phyloP scores from a whole-genome alignment of 257 asterid genomes.

The Mentha longifolia region DNA sequence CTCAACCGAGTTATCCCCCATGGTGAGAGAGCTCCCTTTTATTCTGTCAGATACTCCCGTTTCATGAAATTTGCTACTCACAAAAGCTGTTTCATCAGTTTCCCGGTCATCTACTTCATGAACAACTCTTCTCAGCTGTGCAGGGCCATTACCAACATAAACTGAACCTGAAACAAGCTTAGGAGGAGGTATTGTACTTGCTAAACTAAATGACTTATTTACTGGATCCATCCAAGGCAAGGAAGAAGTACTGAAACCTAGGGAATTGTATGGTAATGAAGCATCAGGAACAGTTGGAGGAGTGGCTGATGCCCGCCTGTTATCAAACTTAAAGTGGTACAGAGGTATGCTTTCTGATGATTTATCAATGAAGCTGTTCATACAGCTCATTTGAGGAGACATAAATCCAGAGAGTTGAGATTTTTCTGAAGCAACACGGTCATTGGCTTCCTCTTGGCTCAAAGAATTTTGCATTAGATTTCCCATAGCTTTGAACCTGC shows the following conservation, averaged over 20 bases:
- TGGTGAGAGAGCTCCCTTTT: constrained; percentile 57
- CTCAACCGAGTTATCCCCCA: constrained; percentile 64
- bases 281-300: constrained; percentile 64
- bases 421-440: constrained; percentile 75
- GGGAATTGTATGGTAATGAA: constrained; percentile 61
- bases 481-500: constrained; percentile 62
- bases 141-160: constrained; percentile 73
- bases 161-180: constrained; percentile 82
- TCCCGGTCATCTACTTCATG: constrained; percentile 96
- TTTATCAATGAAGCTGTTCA: constrained; percentile 89
- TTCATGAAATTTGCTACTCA: constrained; percentile 67
- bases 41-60: constrained; percentile 58
- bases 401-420: constrained; percentile 90
- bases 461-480: constrained; percentile 53
- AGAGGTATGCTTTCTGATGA: constrained; percentile 92
- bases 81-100: constrained; percentile 65
- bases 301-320: constrained; percentile 51
- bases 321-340: constrained; percentile 87
- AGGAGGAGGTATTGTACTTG: constrained; percentile 79
- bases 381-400: constrained; percentile 92
- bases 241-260: constrained; percentile 87
- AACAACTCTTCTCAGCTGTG: constrained; percentile 87
- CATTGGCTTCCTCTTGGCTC: constrained; percentile 54
- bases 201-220: constrained; percentile 79
- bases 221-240: constrained; percentile 92